A percentile compares a stretch with the other conserved stretches of the same genome.
Evolutionary conservation across 2,329 filamentous ascomycete species (phyloP).

Genomic region (Trichoderma atroviride): DNA sequence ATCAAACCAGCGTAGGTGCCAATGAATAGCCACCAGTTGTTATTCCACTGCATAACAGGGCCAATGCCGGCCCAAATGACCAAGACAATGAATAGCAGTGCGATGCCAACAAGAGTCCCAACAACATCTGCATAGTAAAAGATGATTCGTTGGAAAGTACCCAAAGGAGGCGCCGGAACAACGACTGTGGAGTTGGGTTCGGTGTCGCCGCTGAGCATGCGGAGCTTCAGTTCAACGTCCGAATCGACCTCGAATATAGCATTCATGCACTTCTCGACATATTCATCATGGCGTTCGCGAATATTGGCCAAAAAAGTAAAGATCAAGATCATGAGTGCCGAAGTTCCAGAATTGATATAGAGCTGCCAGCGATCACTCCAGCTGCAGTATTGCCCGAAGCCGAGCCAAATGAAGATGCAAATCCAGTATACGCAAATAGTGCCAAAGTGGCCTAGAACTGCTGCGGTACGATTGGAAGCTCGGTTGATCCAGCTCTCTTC

Average conservation of each 20-base stretch:
- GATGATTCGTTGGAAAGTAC: slow-evolving; percentile 41
- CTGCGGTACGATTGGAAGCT: slow-evolving; percentile 33
- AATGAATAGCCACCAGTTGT: slow-evolving; percentile 52
- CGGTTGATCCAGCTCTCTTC: slow-evolving; percentile 38
- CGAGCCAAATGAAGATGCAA: slow-evolving; percentile 41
- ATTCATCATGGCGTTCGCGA: slow-evolving; percentile 41
- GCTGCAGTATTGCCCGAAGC: slow-evolving; percentile 35
- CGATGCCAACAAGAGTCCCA: slow-evolving; percentile 45
- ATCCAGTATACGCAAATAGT: slow-evolving; percentile 41
- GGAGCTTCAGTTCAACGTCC: slow-evolving; percentile 40
- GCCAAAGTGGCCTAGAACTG: slow-evolving; percentile 37
- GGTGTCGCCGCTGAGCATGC: slow-evolving; percentile 39
- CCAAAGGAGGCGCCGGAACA: slow-evolving; percentile 39
- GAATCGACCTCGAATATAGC: slow-evolving; percentile 41
- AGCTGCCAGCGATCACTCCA: slow-evolving; percentile 45
- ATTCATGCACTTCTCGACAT: slow-evolving; percentile 38
- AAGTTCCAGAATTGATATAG: slow-evolving; percentile 49
- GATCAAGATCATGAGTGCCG: slow-evolving; percentile 43
- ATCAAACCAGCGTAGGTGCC: slow-evolving; percentile 52
- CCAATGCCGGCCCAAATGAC: slow-evolving; percentile 45
- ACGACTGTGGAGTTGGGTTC: slow-evolving; percentile 39
- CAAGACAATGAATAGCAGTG: slow-evolving; percentile 42
- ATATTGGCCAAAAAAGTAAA: slow-evolving; percentile 47
- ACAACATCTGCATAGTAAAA: slow-evolving; percentile 48
- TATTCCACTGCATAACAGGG: slow-evolving; percentile 43